Conservation (phyloP, 2,329 filamentous ascomycete genomes). For the Madurella mycetomatis region DNA sequence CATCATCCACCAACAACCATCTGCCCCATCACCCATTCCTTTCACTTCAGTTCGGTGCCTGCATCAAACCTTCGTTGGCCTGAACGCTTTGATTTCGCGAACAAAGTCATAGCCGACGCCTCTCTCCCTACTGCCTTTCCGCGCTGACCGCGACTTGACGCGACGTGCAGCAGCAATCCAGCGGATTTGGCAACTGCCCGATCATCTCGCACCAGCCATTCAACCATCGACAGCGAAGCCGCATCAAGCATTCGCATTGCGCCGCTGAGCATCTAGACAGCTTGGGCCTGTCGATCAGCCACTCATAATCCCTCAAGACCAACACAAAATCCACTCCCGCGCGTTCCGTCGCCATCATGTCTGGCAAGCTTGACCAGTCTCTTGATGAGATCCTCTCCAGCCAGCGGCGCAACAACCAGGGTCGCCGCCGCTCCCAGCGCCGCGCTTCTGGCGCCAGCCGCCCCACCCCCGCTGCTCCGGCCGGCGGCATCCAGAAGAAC, state of each 20-base stretch:
- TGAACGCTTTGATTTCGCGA: constrained; percentile 4
- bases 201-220: constrained; percentile 14
- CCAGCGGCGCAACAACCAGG: constrained; percentile 53
- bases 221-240: constrained; percentile 9
- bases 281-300: not conserved
- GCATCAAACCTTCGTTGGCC: constrained; percentile 34
- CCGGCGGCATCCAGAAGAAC: constrained; percentile 82
- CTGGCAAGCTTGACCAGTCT: constrained; percentile 92
- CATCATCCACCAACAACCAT: constrained; percentile 15
- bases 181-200: constrained; percentile 1
- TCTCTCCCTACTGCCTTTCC: not conserved
- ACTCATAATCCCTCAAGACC: not conserved
- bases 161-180: constrained; percentile 13
- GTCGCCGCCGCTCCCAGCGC: constrained; percentile 47
- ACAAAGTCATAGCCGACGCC: not conserved
- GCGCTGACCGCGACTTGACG: constrained; percentile 17
- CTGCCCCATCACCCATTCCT: constrained; percentile 15
- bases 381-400: constrained; percentile 95
- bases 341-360: constrained; percentile 52
- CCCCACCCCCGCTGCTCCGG: constrained; percentile 60
- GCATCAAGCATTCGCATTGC: constrained; percentile 1
- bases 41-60: constrained; percentile 25
- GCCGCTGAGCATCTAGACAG: not conserved
- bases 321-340: not conserved
- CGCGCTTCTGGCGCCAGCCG: constrained; percentile 45